Base-by-base conservation (phyloP, 2,329 filamentous ascomycete species). In the Colletotrichum salicis region DNA sequence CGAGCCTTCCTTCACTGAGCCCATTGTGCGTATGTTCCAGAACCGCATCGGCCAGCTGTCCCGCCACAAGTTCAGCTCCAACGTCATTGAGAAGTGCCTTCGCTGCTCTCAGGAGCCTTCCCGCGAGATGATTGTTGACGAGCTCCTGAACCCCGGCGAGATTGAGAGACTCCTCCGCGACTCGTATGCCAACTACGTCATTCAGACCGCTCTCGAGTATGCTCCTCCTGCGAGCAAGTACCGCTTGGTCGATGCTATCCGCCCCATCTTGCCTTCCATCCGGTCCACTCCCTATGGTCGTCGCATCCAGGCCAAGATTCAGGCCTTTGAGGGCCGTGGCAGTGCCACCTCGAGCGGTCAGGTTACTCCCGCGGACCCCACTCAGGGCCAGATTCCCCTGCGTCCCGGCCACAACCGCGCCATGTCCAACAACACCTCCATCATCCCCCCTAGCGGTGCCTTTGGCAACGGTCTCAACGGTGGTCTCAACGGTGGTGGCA, bases 11-110 rank as follows among this genome's bases (percentile, higher is more conserved):
- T 98, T 97, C 83, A 98, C 96, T 1, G 93, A 96, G 78, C 96
- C 96, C 4, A 87, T 99, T 52, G 96, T 97, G 73, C 86, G 88
- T 64, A 92, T 91, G 78, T 98, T 99, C 85, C 85, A 88, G 67
- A 92, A 92, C 77, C 88, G 87, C 86, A 94, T 90, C 85, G 93
- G 80, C 78, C 88, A 82, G 82, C 89, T 89, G 19, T 98, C 96
- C 6, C 95, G 95, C 80, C 96, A 99, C 86, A 99, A 99, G 84
- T 99, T 99, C 86, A 98, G 95, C 84, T 98, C 96, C 78, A 99
- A 99, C 77, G 96, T 99, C 70, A 96, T 99, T 74, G 96, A 99
- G 86, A 99, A 99, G 82, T 95, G 93, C 78, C 85, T 98, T 71
- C 94, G 96, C 68, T 97, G 94, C 79, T 92, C 95, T 45, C 90